Evolutionary conservation across 2,329 filamentous ascomycete species (phyloP).

Genomic region (Coleophoma eucalyptorum): DNA sequence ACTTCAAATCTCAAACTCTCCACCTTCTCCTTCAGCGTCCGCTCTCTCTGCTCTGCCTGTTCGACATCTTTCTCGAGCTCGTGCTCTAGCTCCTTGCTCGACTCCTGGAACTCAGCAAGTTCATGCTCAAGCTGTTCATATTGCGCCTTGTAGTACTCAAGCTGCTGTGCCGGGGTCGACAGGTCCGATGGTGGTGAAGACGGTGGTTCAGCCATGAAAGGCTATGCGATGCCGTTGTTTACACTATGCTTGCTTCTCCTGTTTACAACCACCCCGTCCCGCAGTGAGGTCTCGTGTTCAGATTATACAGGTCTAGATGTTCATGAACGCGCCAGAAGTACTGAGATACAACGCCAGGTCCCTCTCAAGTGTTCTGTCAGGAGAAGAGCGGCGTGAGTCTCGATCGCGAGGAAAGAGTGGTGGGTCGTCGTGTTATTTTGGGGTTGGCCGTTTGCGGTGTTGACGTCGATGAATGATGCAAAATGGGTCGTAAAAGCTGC

Average conservation of each 20-base stretch:
- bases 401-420: background rate
- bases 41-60: conserved; percentile 88
- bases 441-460: no score
- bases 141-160: conserved; percentile 93
- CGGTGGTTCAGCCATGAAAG: conserved; percentile 44
- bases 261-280: no score
- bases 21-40: conserved; percentile 79
- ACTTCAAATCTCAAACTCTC: conserved; percentile 84
- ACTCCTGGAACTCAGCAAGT: conserved; percentile 88
- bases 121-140: conserved; percentile 92
- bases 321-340: no score
- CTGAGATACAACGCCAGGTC: no score
- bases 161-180: conserved; percentile 64
- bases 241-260: no score
- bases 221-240: background rate
- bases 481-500: no score
- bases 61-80: conserved; percentile 97
- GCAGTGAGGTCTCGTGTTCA: no score
- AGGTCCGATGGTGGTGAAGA: conserved; percentile 57
- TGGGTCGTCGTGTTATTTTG: no score
- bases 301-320: no score
- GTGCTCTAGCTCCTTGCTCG: conserved; percentile 88
- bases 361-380: no score
- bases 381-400: no score
- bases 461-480: no score